A percentile compares a stretch with the other conserved stretches of the same genome.
Evolutionary conservation across 202 grass and related monocot species (phyloP).

Genomic region (Panicum hallii): DNA sequence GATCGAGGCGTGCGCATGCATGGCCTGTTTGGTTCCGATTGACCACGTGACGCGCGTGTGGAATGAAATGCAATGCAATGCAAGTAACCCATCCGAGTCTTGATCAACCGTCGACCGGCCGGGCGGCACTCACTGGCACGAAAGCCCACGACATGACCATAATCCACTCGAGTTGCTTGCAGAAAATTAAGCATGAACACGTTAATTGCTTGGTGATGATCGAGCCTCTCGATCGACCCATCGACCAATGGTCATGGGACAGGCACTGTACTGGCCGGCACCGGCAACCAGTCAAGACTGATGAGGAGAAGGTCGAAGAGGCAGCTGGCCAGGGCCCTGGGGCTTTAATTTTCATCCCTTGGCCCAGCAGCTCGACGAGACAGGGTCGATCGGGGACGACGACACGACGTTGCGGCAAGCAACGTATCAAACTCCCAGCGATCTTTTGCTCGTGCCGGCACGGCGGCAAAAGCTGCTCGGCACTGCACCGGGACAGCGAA

Average conservation of each 20-base stretch:
- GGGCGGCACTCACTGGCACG: neutral
- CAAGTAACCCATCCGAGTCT: neutral
- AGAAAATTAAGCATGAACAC: neutral
- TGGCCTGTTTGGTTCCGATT: neutral
- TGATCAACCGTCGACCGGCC: no score
- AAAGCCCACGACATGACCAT: neutral
- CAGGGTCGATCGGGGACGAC: neutral
- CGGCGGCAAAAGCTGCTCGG: slow-evolving; percentile 2
- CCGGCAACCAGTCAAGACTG: slow-evolving; percentile 4
- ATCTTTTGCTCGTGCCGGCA: slow-evolving; percentile 22
- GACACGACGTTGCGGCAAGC: neutral
- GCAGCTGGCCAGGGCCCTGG: neutral
- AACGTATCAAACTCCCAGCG: neutral
- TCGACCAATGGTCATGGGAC: slow-evolving; percentile 22
- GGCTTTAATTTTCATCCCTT: neutral
- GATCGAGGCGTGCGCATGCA: neutral
- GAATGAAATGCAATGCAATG: neutral
- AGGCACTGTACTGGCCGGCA: neutral
- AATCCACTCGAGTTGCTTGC: neutral
- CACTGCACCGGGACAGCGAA: neutral
- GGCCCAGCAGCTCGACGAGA: neutral
- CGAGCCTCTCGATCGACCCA: neutral
- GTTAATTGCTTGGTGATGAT: neutral
- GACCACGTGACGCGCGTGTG: no score
- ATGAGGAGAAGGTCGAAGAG: neutral